A percentile compares a stretch with the other conserved stretches of the same genome.
Conservation (phyloP, 129 eudicot genomes). For the Flaveria sonorensis region DNA sequence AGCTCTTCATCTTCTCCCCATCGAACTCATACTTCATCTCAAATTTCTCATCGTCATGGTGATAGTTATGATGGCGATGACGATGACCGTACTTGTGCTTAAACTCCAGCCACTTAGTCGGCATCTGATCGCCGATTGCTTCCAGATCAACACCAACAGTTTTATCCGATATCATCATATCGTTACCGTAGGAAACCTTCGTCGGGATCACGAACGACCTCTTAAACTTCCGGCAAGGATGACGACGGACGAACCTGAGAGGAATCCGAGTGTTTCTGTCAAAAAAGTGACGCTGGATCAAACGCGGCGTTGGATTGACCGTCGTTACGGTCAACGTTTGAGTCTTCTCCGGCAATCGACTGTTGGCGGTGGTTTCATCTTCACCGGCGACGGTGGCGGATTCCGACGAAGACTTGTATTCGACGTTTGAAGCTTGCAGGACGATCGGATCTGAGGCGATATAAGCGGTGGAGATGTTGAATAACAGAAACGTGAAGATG, state of each 20-base stretch:
- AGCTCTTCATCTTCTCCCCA: background rate
- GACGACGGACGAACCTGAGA: slow-evolving; percentile 28
- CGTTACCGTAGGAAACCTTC: slow-evolving; percentile 20
- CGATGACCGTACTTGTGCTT: slow-evolving; percentile 34
- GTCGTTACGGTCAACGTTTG: slow-evolving; percentile 1
- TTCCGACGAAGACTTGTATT: background rate
- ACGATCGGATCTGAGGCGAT: background rate
- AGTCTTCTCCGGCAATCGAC: slow-evolving; percentile 14
- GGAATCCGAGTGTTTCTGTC: slow-evolving; percentile 30
- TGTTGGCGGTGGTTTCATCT: background rate
- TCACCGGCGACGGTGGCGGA: no score
- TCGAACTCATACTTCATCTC: slow-evolving; percentile 24
- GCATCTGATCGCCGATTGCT: slow-evolving; percentile 25
- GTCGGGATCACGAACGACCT: slow-evolving; percentile 15
- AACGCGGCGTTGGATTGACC: slow-evolving; percentile 16
- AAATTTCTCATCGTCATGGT: slow-evolving; percentile 11
- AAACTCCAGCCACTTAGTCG: slow-evolving; percentile 33
- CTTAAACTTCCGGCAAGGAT: slow-evolving; percentile 34
- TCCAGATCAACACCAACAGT: slow-evolving; percentile 14
- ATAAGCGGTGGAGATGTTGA: slow-evolving; percentile 27
- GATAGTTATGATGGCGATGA: slow-evolving; percentile 25
- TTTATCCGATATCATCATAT: slow-evolving; percentile 20
- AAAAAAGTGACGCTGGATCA: slow-evolving; percentile 29
- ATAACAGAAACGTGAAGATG: slow-evolving; percentile 21
- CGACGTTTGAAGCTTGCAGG: background rate